Conservation (phyloP, 2,329 filamentous ascomycete genomes). For the Verticillium dahliae region DNA sequence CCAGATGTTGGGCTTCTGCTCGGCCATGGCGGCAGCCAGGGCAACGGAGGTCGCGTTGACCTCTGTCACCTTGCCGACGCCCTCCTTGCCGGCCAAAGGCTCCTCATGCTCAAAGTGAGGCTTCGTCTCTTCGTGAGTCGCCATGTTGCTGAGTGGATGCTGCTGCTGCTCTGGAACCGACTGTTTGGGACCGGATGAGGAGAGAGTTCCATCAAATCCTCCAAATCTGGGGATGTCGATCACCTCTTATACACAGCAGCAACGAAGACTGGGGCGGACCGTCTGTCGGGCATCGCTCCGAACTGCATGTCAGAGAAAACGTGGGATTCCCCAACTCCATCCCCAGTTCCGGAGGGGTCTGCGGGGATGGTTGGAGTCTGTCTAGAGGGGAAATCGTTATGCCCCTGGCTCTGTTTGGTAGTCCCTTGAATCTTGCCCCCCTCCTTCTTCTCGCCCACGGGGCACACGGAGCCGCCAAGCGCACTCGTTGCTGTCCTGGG, state of each 20-base stretch:
- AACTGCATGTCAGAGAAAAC: not conserved
- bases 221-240: not conserved
- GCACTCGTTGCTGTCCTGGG: not conserved
- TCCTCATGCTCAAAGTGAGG: slow-evolving; percentile 18
- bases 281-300: not conserved
- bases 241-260: not conserved
- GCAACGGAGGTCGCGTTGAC: slow-evolving; percentile 28
- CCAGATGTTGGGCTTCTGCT: slow-evolving; percentile 25
- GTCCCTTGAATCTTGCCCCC: not conserved
- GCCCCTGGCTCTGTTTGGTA: too few relatives aligned
- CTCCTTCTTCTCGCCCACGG: not conserved
- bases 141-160: not conserved
- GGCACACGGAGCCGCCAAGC: not conserved
- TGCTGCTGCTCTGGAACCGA: not conserved
- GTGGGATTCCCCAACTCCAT: not conserved
- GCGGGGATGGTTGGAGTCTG: not conserved
- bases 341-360: not conserved
- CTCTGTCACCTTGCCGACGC: slow-evolving; percentile 19
- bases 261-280: not conserved
- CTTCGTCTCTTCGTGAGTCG: not conserved
- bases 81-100: slow-evolving; percentile 10
- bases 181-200: not conserved
- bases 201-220: not conserved
- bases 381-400: not conserved
- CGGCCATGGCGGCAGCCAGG: slow-evolving; percentile 24